Conservation (phyloP, 164 flowering plant genomes). For the Echeveria elegans region DNA sequence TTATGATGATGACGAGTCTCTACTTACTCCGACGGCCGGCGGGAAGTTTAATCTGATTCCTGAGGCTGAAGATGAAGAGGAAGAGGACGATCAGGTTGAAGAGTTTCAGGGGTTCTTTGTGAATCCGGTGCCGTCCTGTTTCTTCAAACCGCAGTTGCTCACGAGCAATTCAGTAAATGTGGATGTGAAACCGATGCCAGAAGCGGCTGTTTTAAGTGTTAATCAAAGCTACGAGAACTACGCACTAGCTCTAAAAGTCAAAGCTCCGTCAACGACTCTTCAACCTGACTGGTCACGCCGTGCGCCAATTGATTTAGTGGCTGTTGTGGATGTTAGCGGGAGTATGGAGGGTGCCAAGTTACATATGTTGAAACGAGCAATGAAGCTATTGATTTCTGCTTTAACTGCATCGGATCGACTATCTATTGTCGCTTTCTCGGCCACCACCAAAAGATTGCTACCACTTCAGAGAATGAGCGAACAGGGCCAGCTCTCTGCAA, state of each 20-base stretch:
- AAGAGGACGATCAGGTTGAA: slow-evolving; percentile 15
- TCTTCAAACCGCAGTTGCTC: neutral
- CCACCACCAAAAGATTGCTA: slow-evolving; percentile 39
- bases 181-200: slow-evolving; percentile 45
- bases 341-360: slow-evolving; percentile 50
- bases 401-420: slow-evolving; percentile 55
- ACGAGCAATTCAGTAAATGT: slow-evolving; percentile 20
- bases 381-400: slow-evolving; percentile 47
- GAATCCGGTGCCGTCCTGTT: neutral
- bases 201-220: slow-evolving; percentile 48
- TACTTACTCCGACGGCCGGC: slow-evolving; percentile 38
- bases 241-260: slow-evolving; percentile 58
- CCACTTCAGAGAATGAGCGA: slow-evolving; percentile 67
- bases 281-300: slow-evolving; percentile 26
- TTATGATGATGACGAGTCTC: slow-evolving; percentile 83
- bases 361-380: slow-evolving; percentile 50
- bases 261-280: slow-evolving; percentile 57
- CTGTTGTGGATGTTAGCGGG: slow-evolving; percentile 50
- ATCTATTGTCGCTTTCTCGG: slow-evolving; percentile 56
- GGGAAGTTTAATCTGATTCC: slow-evolving; percentile 64
- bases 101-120: slow-evolving; percentile 6
- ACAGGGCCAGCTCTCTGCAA: slow-evolving; percentile 59
- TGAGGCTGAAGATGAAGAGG: slow-evolving; percentile 26
- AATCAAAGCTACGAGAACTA: slow-evolving; percentile 48
- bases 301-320: slow-evolving; percentile 55